Base-by-base conservation (phyloP, 306 rosid genomes). In the Sesbania bispinosa region DNA sequence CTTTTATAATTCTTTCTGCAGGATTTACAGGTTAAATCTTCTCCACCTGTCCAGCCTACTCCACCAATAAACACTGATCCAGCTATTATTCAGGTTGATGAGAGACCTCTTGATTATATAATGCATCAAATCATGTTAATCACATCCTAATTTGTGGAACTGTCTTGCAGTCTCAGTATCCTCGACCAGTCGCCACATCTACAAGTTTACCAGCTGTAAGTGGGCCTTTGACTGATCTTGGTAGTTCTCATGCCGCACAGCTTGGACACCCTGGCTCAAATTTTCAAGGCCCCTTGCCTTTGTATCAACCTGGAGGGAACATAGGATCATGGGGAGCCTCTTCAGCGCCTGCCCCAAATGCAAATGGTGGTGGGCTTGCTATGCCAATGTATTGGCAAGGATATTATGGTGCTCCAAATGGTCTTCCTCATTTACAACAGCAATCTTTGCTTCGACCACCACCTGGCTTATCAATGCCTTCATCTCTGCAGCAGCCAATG, bases 381-480 rank as follows among this genome's bases (percentile, higher is more conserved):
- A 61, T 90, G 90, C 97, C 98, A 43, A 84, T 93, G 96, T 93
- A 88, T 71, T 93, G 94, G 96, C 97, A 83, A 86, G 98, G 98
- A 86, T 93, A 88, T 69, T 93, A 93, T 82, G 92, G 96, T 70
- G 84, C 92, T 9, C 84, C 92, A 59, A 88, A 80, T 80, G 98
- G 89, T 45, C 92, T 93, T 76, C 94, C 97, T 57, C 96, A 93
- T 32, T 77, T 88, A 73, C 88, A 80, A 39, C 98, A 88, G 65
- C 98, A 88, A 75, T 74, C 97, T 52, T 72, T 90, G 83, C 86
- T 93, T 69, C 86, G 84, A 48, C 96, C 97, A n/a, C 98, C 98
- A 45, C 89, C 86, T 27, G 96, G 97, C 67, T 77, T 93, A 74
- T 42, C 95, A 3, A 82, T 92, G 87, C 90, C 98, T 65, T 77